Conservation (phyloP, 345 rosid genomes). For the Psidium guajava region DNA sequence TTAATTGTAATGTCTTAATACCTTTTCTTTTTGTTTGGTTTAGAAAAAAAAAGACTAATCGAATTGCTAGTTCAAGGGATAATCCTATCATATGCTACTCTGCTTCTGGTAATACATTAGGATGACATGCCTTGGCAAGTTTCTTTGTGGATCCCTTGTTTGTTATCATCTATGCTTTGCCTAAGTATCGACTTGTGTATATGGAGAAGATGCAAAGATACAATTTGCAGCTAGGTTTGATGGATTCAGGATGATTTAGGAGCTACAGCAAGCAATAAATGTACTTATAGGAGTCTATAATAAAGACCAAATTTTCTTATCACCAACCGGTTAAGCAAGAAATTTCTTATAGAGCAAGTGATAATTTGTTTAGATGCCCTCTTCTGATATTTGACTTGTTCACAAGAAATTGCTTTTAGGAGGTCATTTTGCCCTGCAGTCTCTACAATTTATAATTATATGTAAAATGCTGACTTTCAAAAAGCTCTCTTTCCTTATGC, state of each 20-base stretch:
- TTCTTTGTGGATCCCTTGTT: background rate
- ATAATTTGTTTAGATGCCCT: background rate
- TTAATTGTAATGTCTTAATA: background rate
- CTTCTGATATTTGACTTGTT: background rate
- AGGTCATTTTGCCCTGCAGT: background rate
- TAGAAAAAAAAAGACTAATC: background rate
- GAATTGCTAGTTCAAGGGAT: background rate
- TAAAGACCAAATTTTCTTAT: background rate
- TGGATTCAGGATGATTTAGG: background rate
- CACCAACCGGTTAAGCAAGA: background rate
- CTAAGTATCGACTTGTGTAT: background rate
- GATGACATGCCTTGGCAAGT: background rate
- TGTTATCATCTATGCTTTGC: background rate
- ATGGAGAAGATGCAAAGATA: background rate
- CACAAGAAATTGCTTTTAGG: background rate
- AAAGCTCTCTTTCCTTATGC: background rate
- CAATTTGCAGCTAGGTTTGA: background rate
- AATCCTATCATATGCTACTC: background rate
- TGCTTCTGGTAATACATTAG: background rate
- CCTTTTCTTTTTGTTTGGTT: background rate
- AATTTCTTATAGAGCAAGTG: background rate
- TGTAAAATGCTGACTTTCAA: background rate
- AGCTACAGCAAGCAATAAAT: background rate
- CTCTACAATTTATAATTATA: background rate
- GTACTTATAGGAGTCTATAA: background rate